Percentiles rank a stretch among this genome's conserved stretches.
Evolutionary conservation across 2,329 filamentous ascomycete genomes (phyloP).

Genomic region (Claviceps citrina): DNA sequence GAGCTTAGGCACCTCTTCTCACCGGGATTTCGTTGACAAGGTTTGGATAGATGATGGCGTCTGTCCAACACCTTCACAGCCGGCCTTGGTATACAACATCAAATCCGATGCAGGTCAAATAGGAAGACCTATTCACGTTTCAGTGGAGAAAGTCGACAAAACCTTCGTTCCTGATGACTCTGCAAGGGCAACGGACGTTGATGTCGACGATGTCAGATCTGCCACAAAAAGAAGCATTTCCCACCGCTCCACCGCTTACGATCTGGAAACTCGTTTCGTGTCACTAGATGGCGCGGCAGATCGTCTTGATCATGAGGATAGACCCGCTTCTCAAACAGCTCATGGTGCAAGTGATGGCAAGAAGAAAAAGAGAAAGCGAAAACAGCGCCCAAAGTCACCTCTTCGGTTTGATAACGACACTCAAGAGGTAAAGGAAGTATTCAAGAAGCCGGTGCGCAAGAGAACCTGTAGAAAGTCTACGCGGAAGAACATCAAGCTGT

Average conservation of each 20-base stretch:
- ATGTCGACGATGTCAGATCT: background rate
- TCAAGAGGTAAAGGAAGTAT: conserved; percentile 11
- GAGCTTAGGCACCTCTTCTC: conserved; percentile 4
- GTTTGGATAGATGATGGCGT: background rate
- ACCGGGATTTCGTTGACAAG: background rate
- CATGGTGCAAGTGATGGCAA: background rate
- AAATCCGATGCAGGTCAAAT: background rate
- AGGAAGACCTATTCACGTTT: background rate
- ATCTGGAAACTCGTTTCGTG: background rate
- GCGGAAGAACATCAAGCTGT: background rate
- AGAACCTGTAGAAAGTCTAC: background rate
- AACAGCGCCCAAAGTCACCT: conserved; percentile 20
- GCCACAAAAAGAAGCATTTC: background rate
- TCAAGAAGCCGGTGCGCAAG: conserved; percentile 2
- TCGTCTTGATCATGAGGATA: background rate
- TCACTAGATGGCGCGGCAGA: conserved; percentile 1
- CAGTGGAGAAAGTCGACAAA: background rate
- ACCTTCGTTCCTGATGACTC: background rate
- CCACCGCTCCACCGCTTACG: background rate
- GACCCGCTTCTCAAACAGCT: background rate
- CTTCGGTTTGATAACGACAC: conserved; percentile 19
- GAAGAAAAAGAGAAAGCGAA: conserved; percentile 12
- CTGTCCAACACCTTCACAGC: background rate
- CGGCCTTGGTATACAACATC: background rate
- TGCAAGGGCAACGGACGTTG: background rate